Evolutionary conservation across 345 rosid species (phyloP), one percentile per base, ranked within the genome.

Genomic region (Passiflora organensis): DNA sequence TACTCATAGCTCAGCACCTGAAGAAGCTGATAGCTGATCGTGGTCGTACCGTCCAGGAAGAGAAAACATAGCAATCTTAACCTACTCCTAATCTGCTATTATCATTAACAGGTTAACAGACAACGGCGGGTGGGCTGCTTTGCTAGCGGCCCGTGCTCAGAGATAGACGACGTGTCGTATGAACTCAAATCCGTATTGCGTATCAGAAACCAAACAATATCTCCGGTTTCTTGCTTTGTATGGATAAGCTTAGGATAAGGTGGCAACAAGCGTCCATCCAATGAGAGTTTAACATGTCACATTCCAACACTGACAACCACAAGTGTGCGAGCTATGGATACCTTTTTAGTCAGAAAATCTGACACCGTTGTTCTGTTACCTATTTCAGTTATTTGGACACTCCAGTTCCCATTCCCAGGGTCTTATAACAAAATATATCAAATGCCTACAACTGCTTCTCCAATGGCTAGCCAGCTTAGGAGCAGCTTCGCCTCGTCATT

Each of bases 401-500:
- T 6, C 5, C 13, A 48, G 14, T 12, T 41, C 0, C 44, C 20
- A 5, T 25, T n/a, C n/a, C 6, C 11, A 10, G 49, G 37, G 6
- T n/a, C 46, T 51, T 51, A 58, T 43, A 36, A 39, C 63, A 55
- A 41, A 47, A 48, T 43, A 3, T 13, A 14, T 5, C 10, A 38
- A 55, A 80, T 78, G 84, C 80, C 90, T 53, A 55, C 82, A 44
- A 66, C 83, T 61, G 74, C 89, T 61, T 78, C 91, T 78, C 87
- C 98, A 58, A 84, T 93, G 94, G 96, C 89, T 13, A 81, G 84
- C 77, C 96, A 82, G 55, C 83, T 88, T 21, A 84, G 72, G 72
- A 80, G 82, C 77, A 77, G 81, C 79, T 88, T 88, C 57, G 73
- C 95, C 32, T 52, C 89, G 2, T 72, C 89, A 13, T 37, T 58